Base-by-base conservation (phyloP, 2,329 filamentous ascomycete species). In the Alternaria brassicae region DNA sequence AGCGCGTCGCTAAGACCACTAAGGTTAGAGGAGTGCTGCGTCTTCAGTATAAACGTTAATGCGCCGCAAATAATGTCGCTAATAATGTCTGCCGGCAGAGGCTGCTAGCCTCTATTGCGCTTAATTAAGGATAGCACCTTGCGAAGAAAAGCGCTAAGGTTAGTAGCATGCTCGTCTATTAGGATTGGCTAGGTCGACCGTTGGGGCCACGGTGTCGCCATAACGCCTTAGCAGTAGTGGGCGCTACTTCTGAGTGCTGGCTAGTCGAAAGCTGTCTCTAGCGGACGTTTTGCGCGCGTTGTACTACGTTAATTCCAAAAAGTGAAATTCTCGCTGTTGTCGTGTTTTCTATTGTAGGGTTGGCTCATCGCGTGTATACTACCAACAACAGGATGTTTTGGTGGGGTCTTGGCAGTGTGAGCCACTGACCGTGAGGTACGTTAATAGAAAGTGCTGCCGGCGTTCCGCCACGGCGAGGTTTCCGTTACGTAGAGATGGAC, bases 41-140 rank as follows among this genome's bases (percentile, higher is more conserved):
- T 49, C 53, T 70, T 68, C 32, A 65, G 53, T 39, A 65, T 53
- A 21, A 66, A 65, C 17, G 55, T 67, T 39, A 67, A 39, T 23
- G 53, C 56, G 57, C 63, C 44, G 52, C 54, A 49, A 41, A 61
- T 53, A 30, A 61, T 56, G 34, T 60, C 49, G 17, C 48, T 39
- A 32, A 53, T 39, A 25, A 62, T 21, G 41, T 67, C 62, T 61
- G 57, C 64, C 21, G 59, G 62, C 51, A 65, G 23, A 42, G 59
- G 40, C 60, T 68, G 45, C 27, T 36, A 15, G 34, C 34, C 34
- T 36, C 34, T 15, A 15, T 36, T 36, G 34, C 34, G 34, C 34
- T 36, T 15, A 15, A 36, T 36, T 8, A 36, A 17, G 5, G 34
- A 36, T 17, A 47, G 42, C n/a, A 47, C 42, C 27, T 47, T 28